Base-by-base conservation (phyloP, 441 rosid genomes). In the Pelargonium australe region DNA sequence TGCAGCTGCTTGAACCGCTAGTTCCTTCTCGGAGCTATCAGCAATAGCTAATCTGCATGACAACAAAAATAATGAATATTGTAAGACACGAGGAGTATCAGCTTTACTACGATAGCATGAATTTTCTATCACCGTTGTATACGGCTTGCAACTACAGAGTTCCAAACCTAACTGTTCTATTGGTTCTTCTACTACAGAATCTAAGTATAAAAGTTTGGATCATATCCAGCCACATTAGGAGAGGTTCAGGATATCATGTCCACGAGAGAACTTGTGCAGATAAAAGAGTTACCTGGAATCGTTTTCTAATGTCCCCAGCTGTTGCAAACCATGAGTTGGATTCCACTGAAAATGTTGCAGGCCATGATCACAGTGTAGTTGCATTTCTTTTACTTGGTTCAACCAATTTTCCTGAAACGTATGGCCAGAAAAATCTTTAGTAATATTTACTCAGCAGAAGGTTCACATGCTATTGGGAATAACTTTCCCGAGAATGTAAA, bases 1-100 rank as follows among this genome's bases (percentile, higher is more conserved):
- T 72, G 99, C 99, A 70, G 97, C 96, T 13, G 96, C 96, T 80
- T 83, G 83, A 43, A 95, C 87, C 61, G 94, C 92, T 68, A 86
- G 70, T 72, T 85, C 87, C 78, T 75, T 82, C 74, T 86, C 87
- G 5, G 72, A 70, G 73, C 72, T 71, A 53, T 87, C 81, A 1
- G 66, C 81, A 67, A 75, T 72, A 76, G 74, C 82, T 34, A 75
- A 69, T 76, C 96, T 91, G 87, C 82, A 75, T 9, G n/a, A 19
- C 44, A 12, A 65, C 7, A 51, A 65, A 61, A 58, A 62, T 31
- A 7, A 31, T 68, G 44, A 66, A 13, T 58, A 8, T 11, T 67
- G 43, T 47, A 40, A 68, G 41, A 51, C 17, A 51, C 17, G 3
- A 13, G 16, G 14, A 47, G 19, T n/a, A n/a, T 51, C 43, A 37